A percentile compares a stretch with the other conserved stretches of the same genome.
phyloP scores from a whole-genome alignment of 192 early-diverging fungal genomes.

The Spizellomyces punctatus region DNA sequence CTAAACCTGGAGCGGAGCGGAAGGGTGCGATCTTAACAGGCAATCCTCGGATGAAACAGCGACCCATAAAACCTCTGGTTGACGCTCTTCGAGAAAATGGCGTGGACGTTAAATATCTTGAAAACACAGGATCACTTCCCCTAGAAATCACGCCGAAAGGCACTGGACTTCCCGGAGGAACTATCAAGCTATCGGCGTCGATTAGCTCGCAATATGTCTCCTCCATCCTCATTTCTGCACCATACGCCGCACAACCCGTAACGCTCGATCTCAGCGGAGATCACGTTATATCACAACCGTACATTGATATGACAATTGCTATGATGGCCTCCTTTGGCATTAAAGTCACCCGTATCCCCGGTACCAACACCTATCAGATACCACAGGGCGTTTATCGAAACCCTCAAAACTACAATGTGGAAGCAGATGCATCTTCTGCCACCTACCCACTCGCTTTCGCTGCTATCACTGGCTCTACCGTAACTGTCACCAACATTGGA shows the following conservation, averaged over 20 bases:
- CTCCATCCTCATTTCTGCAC: slow-evolving; percentile 93
- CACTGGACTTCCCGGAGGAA: slow-evolving; percentile 79
- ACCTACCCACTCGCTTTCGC: slow-evolving; percentile 97
- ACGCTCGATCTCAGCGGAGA: slow-evolving; percentile 85
- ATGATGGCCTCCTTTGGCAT: slow-evolving; percentile 98
- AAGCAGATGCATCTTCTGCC: slow-evolving; percentile 95
- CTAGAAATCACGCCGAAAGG: slow-evolving; percentile 75
- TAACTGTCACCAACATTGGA: slow-evolving; percentile 93
- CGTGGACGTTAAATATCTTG: slow-evolving; percentile 73
- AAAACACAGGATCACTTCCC: slow-evolving; percentile 83
- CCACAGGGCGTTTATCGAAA: slow-evolving; percentile 78
- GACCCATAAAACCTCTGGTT: slow-evolving; percentile 90
- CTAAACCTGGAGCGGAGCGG: slow-evolving; percentile 29
- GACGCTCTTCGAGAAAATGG: slow-evolving; percentile 83
- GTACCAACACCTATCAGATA: slow-evolving; percentile 80
- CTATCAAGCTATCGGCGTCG: slow-evolving; percentile 86
- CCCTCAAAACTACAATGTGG: slow-evolving; percentile 83
- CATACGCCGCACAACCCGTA: slow-evolving; percentile 82
- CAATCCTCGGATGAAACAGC: slow-evolving; percentile 97
- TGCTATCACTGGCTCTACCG: slow-evolving; percentile 87
- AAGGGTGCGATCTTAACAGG: slow-evolving; percentile 72
- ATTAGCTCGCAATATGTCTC: slow-evolving; percentile 98
- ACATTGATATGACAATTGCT: slow-evolving; percentile 99
- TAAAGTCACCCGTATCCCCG: slow-evolving; percentile 65
- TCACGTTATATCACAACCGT: slow-evolving; percentile 94